Evolutionary conservation across 2,329 filamentous ascomycete genomes (phyloP).

Genomic region (Endocalyx cinctus): DNA sequence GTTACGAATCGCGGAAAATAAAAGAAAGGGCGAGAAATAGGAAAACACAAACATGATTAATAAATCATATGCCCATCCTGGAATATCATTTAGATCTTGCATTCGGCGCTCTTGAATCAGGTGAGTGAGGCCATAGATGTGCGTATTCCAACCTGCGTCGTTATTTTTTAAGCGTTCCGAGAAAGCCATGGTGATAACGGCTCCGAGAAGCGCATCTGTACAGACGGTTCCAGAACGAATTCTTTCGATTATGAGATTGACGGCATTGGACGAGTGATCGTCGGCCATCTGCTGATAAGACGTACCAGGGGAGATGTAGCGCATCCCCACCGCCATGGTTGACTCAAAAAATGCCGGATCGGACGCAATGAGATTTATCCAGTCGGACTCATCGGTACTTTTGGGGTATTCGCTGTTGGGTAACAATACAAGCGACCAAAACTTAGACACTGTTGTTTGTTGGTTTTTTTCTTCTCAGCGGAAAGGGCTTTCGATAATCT

Average conservation of each 20-base stretch:
- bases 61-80: conserved; percentile 5
- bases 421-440: conserved; percentile 10
- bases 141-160: conserved; percentile 15
- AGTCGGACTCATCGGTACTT: conserved; percentile 13
- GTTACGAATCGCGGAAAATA: no score
- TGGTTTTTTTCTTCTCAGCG: no score
- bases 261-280: conserved; percentile 12
- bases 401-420: conserved; percentile 7
- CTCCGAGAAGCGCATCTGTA: conserved; percentile 17
- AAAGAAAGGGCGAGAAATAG: background rate
- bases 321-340: conserved; percentile 16
- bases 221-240: conserved; percentile 10
- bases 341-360: conserved; percentile 20
- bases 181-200: conserved; percentile 21
- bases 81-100: conserved; percentile 4
- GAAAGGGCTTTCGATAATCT: no score
- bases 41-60: conserved; percentile 5
- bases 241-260: conserved; percentile 14
- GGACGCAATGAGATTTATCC: conserved; percentile 18
- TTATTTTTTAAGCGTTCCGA: conserved; percentile 14
- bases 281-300: conserved; percentile 15
- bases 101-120: conserved; percentile 9
- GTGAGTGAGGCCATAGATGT: conserved; percentile 15
- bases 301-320: conserved; percentile 16
- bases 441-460: conserved; percentile 6